Conservation (phyloP, 2,329 filamentous ascomycete species). For the Ophiocordyceps camponoti-saundersi region DNA sequence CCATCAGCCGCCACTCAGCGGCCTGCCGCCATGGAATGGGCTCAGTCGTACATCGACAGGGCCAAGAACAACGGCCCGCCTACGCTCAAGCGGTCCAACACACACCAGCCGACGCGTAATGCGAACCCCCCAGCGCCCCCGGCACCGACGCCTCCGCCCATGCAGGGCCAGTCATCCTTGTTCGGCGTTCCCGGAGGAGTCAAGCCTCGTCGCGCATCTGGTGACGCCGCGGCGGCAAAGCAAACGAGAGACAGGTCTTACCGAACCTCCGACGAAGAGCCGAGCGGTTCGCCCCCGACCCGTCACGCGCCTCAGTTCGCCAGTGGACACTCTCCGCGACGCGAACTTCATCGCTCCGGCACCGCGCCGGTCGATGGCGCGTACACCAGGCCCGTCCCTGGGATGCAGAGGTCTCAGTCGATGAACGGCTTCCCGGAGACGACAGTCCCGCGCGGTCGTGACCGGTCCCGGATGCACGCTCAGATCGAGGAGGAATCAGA, state of each 20-base stretch:
- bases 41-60: conserved; percentile 14
- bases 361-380: conserved; percentile 16
- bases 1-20: conserved; percentile 6
- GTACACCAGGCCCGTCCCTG: conserved; percentile 13
- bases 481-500: conserved; percentile 18
- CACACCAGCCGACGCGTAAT: conserved; percentile 7
- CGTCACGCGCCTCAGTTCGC: conserved; percentile 11
- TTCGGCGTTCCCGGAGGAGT: conserved; percentile 14
- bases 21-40: conserved; percentile 8
- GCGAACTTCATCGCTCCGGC: conserved; percentile 13
- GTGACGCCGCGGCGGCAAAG: conserved; percentile 8
- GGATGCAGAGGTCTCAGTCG: conserved; percentile 15
- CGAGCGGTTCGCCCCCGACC: conserved; percentile 12
- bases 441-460: conserved; percentile 15
- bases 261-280: conserved; percentile 14
- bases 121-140: conserved; percentile 16
- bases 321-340: conserved; percentile 16
- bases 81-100: conserved; percentile 6
- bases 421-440: conserved; percentile 11
- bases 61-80: conserved; percentile 6
- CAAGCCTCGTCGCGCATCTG: conserved; percentile 16
- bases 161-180: conserved; percentile 8
- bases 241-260: conserved; percentile 12
- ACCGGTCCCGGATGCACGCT: conserved; percentile 18
- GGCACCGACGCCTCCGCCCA: conserved; percentile 19